Conservation (phyloP, 73 alveolate species). For the Paramecium octaurelia region DNA sequence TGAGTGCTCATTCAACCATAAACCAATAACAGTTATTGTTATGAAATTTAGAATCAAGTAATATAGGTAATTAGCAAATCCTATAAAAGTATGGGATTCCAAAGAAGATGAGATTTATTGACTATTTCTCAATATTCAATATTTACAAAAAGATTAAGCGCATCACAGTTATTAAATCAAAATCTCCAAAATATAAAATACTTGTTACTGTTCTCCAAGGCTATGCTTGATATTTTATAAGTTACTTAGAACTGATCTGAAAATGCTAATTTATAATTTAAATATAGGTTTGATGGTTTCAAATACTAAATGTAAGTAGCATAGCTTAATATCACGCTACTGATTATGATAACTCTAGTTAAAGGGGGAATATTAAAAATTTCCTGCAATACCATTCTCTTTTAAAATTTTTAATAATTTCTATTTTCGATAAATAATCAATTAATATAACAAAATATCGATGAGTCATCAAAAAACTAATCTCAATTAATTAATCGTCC, state of each 20-base stretch:
- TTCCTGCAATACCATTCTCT: background rate
- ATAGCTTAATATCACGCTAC: background rate
- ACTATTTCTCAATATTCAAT: background rate
- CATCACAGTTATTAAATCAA: background rate
- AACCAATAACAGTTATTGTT: background rate
- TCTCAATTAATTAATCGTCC: too few relatives aligned
- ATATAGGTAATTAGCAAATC: background rate
- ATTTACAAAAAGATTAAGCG: background rate
- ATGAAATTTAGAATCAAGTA: background rate
- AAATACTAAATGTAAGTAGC: background rate
- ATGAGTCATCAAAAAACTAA: background rate
- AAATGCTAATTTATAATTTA: conserved; percentile 29
- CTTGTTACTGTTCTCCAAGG: conserved; percentile 11
- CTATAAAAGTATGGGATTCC: conserved; percentile 1
- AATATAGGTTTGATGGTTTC: background rate
- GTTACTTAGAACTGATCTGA: background rate
- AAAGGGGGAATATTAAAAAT: conserved; percentile 18
- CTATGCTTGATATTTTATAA: background rate
- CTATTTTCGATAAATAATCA: background rate
- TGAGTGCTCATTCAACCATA: conserved; percentile 5
- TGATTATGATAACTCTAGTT: background rate
- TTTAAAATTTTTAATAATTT: background rate
- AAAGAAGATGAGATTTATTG: background rate
- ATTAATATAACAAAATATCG: background rate
- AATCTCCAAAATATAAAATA: conserved; percentile 3